Base-by-base conservation (phyloP, 345 rosid species). In the Erodium maritimum region DNA sequence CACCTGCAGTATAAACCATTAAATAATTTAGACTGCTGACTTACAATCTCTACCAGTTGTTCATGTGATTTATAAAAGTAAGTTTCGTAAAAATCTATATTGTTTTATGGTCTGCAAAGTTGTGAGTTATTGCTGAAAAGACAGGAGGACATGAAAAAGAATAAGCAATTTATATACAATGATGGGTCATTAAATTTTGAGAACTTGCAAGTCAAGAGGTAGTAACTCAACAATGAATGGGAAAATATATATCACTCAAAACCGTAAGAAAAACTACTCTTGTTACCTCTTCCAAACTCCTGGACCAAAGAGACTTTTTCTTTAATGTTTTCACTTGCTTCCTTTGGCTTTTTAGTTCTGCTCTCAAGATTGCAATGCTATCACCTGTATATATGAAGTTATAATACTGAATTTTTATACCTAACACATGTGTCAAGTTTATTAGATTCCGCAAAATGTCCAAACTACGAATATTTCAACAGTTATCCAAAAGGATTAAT, bases 221-320 rank as follows among this genome's bases (percentile, higher is more conserved):
- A 42, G 48, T 7, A 42, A 42, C 48, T 42, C 48, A 14, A 7
- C 14, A 42, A 42, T 42, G 14, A 14, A 42, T 42, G 48, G 48
- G 37, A 29, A 42, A 42, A 11, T 54, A 58, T 21, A 23, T 37
- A 55, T 20, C 5, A 48, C 19, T 18, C 54, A 22, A 25, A 22
- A 21, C 10, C 5, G 45, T 23, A 25, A 55, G 21, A 21, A 50
- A 50, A 48, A 25, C 61, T 0, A 29, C 48, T 57, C 37, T 29
- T 29, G 37, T 29, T 64, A 86, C 97, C 95, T 87, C 97, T 67
- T 90, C 97, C 70, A 85, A 79, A 74, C 79, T 86, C 81, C 77
- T 80, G 21, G 86, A 87, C 95, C 94, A 90, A 52, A 90, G 76
- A 7, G 95, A 90, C 77, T 85, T 90, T 71, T 85, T 90, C 77